Percentiles rank a stretch among this genome's conserved stretches.
These are phyloP conservation scores for Cucurbita pepo DNA, from an alignment of 306 rosid species.

Conservation along the genomic window DNA sequence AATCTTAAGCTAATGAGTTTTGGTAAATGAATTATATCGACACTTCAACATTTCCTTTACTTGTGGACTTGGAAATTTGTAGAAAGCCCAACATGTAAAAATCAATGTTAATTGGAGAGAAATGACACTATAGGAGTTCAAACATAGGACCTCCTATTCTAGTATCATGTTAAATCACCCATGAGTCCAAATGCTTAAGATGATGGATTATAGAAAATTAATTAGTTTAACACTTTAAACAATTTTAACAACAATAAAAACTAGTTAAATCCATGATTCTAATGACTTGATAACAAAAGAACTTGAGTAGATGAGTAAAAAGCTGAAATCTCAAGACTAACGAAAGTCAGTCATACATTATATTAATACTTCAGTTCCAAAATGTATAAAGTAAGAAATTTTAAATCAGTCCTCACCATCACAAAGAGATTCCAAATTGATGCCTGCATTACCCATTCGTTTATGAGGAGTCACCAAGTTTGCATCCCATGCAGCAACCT, in stretches of 20 bases:
- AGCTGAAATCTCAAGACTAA: not conserved
- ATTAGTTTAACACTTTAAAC: too few relatives aligned
- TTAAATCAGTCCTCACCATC: conserved; percentile 45
- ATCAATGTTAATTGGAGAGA: too few relatives aligned
- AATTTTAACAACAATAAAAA: not conserved
- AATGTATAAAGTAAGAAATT: conserved; percentile 10
- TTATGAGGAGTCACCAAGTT: conserved; percentile 91
- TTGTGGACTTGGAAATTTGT: too few relatives aligned
- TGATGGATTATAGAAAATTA: too few relatives aligned
- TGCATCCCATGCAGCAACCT: conserved; percentile 99
- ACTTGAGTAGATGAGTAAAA: not conserved
- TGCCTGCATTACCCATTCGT: conserved; percentile 85
- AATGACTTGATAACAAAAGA: not conserved
- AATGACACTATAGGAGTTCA: too few relatives aligned
- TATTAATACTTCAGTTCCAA: conserved; percentile 3
- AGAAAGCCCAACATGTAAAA: too few relatives aligned
- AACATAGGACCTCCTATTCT: too few relatives aligned
- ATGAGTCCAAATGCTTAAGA: too few relatives aligned
- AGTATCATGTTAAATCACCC: too few relatives aligned
- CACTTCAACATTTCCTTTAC: too few relatives aligned
- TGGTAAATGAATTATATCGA: too few relatives aligned
- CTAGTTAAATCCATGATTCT: not conserved
- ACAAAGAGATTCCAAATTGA: conserved; percentile 58
- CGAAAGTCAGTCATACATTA: not conserved
- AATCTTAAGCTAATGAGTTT: too few relatives aligned